Evolutionary conservation across 495 filamentous ascomycete species (phyloP).

Genomic region (Aspergillus affinis): DNA sequence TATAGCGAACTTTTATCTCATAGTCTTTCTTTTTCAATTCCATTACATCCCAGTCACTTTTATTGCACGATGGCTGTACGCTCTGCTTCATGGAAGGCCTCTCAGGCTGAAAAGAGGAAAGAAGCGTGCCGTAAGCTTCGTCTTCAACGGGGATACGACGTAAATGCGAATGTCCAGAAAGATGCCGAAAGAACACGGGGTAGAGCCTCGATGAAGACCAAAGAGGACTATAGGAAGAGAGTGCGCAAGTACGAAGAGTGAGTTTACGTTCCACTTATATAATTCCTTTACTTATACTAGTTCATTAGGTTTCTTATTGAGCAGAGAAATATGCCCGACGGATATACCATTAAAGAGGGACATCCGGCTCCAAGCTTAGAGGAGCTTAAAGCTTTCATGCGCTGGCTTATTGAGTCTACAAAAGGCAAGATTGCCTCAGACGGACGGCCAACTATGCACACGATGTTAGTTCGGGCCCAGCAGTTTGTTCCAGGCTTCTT

Average conservation of each 20-base stretch:
- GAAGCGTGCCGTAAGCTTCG: constrained; percentile 9
- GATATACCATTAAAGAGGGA: constrained; percentile 7
- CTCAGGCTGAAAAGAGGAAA: no score
- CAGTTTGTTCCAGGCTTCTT: constrained; percentile 10
- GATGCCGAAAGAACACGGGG: constrained; percentile 9
- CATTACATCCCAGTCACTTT: no score
- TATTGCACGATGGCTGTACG: no score
- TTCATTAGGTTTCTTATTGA: constrained; percentile 9
- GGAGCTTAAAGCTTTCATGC: constrained; percentile 13
- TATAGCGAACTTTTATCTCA: no score
- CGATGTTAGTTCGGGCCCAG: constrained; percentile 2
- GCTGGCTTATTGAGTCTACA: constrained; percentile 7
- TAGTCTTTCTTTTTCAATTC: no score
- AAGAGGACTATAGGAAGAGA: constrained; percentile 8
- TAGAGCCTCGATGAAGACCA: constrained; percentile 11
- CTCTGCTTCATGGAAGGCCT: no score
- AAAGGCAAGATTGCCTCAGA: constrained; percentile 7
- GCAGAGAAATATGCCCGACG: constrained; percentile 7
- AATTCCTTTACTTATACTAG: no score
- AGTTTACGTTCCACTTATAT: no score
- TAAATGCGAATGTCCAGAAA: constrained; percentile 5
- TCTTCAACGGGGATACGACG: no score
- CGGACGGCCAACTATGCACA: constrained; percentile 5
- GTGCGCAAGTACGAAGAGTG: constrained; percentile 13
- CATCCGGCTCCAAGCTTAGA: constrained; percentile 5